Base-by-base conservation (phyloP, 2,329 filamentous ascomycete genomes). In the Fusarium hostae region DNA sequence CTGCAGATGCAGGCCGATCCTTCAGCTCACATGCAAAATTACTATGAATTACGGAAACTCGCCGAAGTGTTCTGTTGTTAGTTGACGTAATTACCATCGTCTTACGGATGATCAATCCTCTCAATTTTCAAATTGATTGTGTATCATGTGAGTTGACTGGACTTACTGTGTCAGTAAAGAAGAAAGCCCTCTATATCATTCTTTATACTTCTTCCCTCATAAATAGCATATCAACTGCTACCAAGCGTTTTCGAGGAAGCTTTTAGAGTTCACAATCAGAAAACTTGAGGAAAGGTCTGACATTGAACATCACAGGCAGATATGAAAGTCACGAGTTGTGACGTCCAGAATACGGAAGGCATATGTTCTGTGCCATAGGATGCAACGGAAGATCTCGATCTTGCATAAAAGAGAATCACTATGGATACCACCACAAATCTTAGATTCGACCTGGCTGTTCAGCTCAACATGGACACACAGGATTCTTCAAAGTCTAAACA, bases 211-310 rank as follows among this genome's bases (percentile, higher is more conserved):
- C 12, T 2, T 11, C 8, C 22, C 6, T 20, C 22, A 37, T 4
- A 11, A 9, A 8, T 3, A 8, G 13, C 6, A 3, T 34, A 20
- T 13, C 18, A 12, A 26, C 12, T 3, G 0, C n/a, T 3, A 18
- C 5, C 7, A 18, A 32, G 15, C 2, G 9, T 18, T 22, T 32
- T 3, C 22, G 15, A 34, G 12, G 2, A 10, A 4, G 0, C 0
- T 20, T 12, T 9, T 8, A 18, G 5, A 22, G 3, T 12, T 2
- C 9, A 11, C 7, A 22, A 24, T 13, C 2, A 5, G 30, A 30
- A 34, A 11, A 13, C 4, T 20, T 3, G 9, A 37, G 18, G 34
- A 20, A 16, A 6, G 26, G 22, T n/a, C 11, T 16, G 22, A 26
- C 0, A 39, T 18, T 15, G 9, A 52, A 3, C 1, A 7, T 16